Percentiles rank a stretch among this genome's conserved stretches.
Conservation (phyloP, 1,139 yeast genomes). For the Blastobotrys apis region DNA sequence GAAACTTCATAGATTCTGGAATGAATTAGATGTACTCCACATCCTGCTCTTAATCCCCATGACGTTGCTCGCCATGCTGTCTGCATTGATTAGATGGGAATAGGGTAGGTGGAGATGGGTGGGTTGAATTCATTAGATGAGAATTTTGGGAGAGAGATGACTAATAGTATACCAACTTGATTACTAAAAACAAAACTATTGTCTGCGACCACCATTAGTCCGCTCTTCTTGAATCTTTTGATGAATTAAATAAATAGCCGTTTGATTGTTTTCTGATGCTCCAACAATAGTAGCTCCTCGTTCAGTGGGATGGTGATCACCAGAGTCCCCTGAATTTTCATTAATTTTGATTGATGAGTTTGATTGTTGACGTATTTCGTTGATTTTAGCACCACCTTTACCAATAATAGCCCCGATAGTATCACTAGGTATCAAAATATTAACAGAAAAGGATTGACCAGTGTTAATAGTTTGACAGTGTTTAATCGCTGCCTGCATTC, state of each 20-base stretch:
- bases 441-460: conserved; percentile 28
- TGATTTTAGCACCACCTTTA: conserved; percentile 72
- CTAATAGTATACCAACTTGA: too few species aligned
- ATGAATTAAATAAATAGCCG: conserved; percentile 27
- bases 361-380: conserved; percentile 69
- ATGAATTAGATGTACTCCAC: conserved; percentile 63
- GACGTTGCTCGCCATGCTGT: conserved; percentile 16
- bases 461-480: conserved; percentile 26
- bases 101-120: too few species aligned
- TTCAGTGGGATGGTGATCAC: conserved; percentile 42
- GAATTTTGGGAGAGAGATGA: too few species aligned
- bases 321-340: conserved; percentile 18
- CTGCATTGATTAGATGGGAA: not conserved
- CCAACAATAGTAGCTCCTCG: conserved; percentile 72
- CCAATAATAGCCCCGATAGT: conserved; percentile 85
- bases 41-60: conserved; percentile 53
- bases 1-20: conserved; percentile 69
- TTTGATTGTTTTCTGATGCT: conserved; percentile 50
- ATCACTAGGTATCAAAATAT: conserved; percentile 63
- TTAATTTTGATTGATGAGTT: conserved; percentile 56
- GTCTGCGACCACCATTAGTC: conserved; percentile 1
- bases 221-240: conserved; percentile 29
- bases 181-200: too few species aligned
- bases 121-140: too few species aligned
- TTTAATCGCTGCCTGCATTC: conserved; percentile 23